phyloP scores from a whole-genome alignment of 179 eudicot genomes.

The Gypsophila paniculata region DNA sequence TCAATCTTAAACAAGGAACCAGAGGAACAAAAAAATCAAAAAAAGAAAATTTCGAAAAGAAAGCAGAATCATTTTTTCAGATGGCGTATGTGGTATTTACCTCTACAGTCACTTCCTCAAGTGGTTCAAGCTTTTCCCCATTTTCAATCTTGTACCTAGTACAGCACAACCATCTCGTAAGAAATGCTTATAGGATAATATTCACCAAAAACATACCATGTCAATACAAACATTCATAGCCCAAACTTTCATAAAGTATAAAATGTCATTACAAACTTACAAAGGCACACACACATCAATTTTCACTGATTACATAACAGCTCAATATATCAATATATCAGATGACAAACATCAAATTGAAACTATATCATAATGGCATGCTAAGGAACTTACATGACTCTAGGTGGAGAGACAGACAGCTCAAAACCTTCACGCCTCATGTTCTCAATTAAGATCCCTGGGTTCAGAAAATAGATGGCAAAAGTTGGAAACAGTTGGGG shows the following conservation, averaged over 20 bases:
- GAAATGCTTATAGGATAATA: background rate
- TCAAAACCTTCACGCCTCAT: slow-evolving; percentile 99
- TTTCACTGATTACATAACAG: background rate
- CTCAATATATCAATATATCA: background rate
- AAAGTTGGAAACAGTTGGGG: background rate
- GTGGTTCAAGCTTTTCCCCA: slow-evolving; percentile 76
- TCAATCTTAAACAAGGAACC: slow-evolving; percentile 47
- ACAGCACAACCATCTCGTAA: slow-evolving; percentile 12
- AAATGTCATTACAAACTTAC: background rate
- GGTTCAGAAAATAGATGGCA: slow-evolving; percentile 8
- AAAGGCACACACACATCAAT: background rate
- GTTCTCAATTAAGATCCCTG: slow-evolving; percentile 95
- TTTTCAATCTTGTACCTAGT: slow-evolving; percentile 78
- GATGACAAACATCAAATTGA: background rate
- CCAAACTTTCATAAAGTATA: background rate
- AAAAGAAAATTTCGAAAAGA: background rate
- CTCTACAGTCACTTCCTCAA: slow-evolving; percentile 99
- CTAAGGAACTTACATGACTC: slow-evolving; percentile 73
- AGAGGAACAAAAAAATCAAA: background rate
- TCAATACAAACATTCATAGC: background rate
- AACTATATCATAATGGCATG: slow-evolving; percentile 10
- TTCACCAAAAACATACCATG: background rate
- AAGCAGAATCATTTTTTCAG: background rate
- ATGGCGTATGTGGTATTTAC: slow-evolving; percentile 26
- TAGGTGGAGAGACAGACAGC: slow-evolving; percentile 93